phyloP scores from a whole-genome alignment of 2,329 filamentous ascomycete species.

The Aspergillus ibericus region DNA sequence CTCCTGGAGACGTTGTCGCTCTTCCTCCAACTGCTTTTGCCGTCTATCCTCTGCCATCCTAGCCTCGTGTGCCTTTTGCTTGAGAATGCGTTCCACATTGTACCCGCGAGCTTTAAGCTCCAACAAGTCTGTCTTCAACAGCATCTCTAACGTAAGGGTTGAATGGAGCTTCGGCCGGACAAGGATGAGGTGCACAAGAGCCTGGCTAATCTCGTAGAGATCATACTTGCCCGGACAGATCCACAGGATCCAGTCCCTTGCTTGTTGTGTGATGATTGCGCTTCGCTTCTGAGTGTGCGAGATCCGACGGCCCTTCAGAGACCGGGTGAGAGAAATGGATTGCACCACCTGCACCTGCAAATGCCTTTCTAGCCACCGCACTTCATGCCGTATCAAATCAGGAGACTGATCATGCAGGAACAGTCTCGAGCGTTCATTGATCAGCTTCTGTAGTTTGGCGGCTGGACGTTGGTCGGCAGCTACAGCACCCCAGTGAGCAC shows the following conservation, averaged over 20 bases:
- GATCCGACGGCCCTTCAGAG: slow-evolving; percentile 69
- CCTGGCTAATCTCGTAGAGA: slow-evolving; percentile 88
- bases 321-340: slow-evolving; percentile 73
- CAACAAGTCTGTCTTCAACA: slow-evolving; percentile 80
- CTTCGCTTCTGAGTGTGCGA: slow-evolving; percentile 73
- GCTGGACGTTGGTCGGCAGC: slow-evolving; percentile 68
- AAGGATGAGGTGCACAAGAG: slow-evolving; percentile 77
- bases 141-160: slow-evolving; percentile 85
- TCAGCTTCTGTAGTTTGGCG: slow-evolving; percentile 70
- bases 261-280: slow-evolving; percentile 63
- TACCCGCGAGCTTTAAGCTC: slow-evolving; percentile 85
- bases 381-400: slow-evolving; percentile 80
- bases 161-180: slow-evolving; percentile 83
- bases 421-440: slow-evolving; percentile 82
- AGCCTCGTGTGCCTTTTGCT: slow-evolving; percentile 82
- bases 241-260: slow-evolving; percentile 67
- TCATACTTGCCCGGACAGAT: slow-evolving; percentile 73
- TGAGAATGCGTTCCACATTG: slow-evolving; percentile 92
- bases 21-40: slow-evolving; percentile 68
- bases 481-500: slow-evolving; percentile 68
- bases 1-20: slow-evolving; percentile 67
- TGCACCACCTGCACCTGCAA: slow-evolving; percentile 75
- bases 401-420: slow-evolving; percentile 82
- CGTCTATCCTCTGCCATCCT: slow-evolving; percentile 82
- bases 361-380: slow-evolving; percentile 86